A percentile compares a stretch with the other conserved stretches of the same genome.
phyloP scores from a whole-genome alignment of 2,329 filamentous ascomycete genomes.

The Phialocephala sp. region DNA sequence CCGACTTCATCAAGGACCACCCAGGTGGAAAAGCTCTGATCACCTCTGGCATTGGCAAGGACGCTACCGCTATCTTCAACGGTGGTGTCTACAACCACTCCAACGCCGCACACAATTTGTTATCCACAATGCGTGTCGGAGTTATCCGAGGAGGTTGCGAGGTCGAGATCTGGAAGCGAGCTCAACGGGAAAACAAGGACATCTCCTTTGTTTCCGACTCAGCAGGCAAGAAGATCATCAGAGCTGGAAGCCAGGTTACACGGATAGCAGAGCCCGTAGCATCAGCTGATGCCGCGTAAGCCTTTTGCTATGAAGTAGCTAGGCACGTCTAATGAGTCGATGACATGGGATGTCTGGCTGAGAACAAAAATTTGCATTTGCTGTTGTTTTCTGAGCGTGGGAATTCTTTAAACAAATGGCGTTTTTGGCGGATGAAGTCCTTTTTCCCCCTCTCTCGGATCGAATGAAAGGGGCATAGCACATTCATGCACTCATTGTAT shows the following conservation, averaged over 20 bases:
- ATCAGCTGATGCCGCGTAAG: constrained; percentile 81
- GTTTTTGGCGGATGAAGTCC: constrained; percentile 3
- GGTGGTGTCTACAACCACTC: constrained; percentile 89
- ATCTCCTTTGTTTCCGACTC: constrained; percentile 81
- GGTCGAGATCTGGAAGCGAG: constrained; percentile 92
- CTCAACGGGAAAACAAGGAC: constrained; percentile 84
- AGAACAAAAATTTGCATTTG: constrained; percentile 24
- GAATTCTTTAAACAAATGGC: constrained; percentile 13
- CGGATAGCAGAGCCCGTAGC: constrained; percentile 80
- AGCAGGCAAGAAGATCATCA: constrained; percentile 79
- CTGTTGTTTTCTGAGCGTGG: constrained; percentile 27
- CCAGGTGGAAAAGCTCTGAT: constrained; percentile 92
- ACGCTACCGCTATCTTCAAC: constrained; percentile 90
- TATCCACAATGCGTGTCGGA: constrained; percentile 87
- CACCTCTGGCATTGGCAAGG: constrained; percentile 81
- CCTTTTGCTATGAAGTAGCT: constrained; percentile 4
- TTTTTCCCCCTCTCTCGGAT: neutral
- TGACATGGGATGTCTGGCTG: constrained; percentile 22
- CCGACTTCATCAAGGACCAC: constrained; percentile 85
- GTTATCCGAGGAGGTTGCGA: constrained; percentile 87
- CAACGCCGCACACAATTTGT: constrained; percentile 87
- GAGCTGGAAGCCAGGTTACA: constrained; percentile 85
- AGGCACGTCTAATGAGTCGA: constrained; percentile 24
- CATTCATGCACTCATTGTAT: constrained; percentile 13
- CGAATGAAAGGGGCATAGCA: constrained; percentile 8